Base-by-base conservation (phyloP, 495 filamentous ascomycete genomes). In the Penicillium canescens region DNA sequence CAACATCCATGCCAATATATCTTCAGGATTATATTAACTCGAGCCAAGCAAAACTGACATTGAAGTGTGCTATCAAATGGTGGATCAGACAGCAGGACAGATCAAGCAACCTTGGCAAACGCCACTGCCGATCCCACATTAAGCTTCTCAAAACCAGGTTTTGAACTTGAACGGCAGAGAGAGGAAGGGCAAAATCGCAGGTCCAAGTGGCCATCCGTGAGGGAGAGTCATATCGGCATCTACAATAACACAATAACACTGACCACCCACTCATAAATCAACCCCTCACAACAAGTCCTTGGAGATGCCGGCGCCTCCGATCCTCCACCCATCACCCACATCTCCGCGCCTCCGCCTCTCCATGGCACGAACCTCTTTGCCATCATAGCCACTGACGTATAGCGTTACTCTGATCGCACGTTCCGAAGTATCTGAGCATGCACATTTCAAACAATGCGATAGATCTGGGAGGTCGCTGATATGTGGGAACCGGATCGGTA, bases 111-210 rank as follows among this genome's bases (percentile, higher is more conserved):
- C 44, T 31, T 42, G 38, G 37, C 38, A 16, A 41, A 38, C 48
- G 48, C 48, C 48, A 51, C 48, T 20, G 48, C 18, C 48, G 48
- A 51, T 42, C 39, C 13, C 28, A 16, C 16, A 42, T 11, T 9
- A 50, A 51, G 48, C 48, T 51, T 51, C 49, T 36, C 20, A 14
- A 42, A 43, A 43, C 49, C 20, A 33, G 39, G 20, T 42, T 43
- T 42, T 20, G 40, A 16, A 9, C 0, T 23, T 13, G 3, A 21
- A 50, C 9, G 31, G 7, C 24, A 21, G 33, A 12, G 36, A 12
- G 13, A 50, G 4, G 40, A 23, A 20, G 13, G 9, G 5, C 23
- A 8, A 20, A 13, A 13, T n/a, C 14, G 12, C 0, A 40, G 23
- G 9, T n/a, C 4, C n/a, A 24, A n/a, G 38, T 49, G 21, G 35